These are phyloP conservation scores for Fusarium sp. DNA, from an alignment of 2,329 filamentous ascomycete species.

Conservation along the genomic window DNA sequence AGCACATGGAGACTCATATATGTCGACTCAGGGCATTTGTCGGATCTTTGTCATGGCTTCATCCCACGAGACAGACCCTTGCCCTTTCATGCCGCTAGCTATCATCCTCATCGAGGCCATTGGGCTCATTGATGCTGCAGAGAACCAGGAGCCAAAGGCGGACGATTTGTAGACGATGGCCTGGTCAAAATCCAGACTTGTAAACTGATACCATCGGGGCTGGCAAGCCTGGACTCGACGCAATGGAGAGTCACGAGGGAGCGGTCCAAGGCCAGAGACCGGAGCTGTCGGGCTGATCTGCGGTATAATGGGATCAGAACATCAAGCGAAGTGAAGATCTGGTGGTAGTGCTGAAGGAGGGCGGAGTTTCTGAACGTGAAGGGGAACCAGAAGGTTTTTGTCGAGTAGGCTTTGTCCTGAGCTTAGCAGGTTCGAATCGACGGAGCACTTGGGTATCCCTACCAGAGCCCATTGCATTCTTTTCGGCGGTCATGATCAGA, in stretches of 20 bases:
- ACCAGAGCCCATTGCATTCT: conserved; percentile 8
- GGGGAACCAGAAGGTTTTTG: conserved; percentile 14
- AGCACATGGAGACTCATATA: neutral
- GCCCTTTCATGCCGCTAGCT: neutral
- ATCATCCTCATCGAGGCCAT: neutral
- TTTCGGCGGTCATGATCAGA: conserved; percentile 10
- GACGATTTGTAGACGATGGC: neutral
- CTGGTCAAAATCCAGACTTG: conserved; percentile 16
- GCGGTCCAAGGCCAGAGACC: conserved; percentile 9
- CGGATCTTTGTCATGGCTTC: neutral
- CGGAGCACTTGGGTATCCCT: neutral
- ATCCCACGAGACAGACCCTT: neutral
- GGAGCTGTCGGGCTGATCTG: neutral
- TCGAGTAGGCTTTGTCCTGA: neutral
- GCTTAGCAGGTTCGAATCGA: neutral
- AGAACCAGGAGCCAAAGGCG: conserved; percentile 18
- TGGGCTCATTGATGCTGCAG: conserved; percentile 6
- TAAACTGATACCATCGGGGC: conserved; percentile 4
- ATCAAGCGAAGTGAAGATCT: conserved; percentile 6
- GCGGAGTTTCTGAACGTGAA: conserved; percentile 19
- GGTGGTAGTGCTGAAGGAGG: conserved; percentile 14
- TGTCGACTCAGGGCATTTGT: conserved; percentile 12
- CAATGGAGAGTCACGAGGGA: conserved; percentile 14
- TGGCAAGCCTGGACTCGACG: conserved; percentile 11
- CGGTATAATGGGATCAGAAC: neutral